phyloP scores from a whole-genome alignment of 2,329 filamentous ascomycete genomes.

The Fusarium brevicatenulatum region DNA sequence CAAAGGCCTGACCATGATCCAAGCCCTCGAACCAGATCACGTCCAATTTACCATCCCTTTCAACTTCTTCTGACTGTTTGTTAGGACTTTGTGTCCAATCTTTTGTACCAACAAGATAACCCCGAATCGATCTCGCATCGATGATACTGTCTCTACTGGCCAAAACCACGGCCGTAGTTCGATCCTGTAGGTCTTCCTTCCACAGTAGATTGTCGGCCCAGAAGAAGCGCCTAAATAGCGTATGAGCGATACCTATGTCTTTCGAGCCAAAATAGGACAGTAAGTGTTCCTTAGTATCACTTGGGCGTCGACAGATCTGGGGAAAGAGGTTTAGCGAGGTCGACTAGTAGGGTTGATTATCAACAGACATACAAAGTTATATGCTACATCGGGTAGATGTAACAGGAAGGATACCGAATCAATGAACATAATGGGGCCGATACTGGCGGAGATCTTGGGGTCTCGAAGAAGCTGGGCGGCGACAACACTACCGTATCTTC shows the following conservation, averaged over 20 bases:
- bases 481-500: constrained; percentile 64
- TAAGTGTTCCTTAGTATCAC: constrained; percentile 65
- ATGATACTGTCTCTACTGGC: constrained; percentile 65
- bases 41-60: constrained; percentile 55
- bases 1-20: constrained; percentile 67
- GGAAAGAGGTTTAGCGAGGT: no score
- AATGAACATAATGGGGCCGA: constrained; percentile 63
- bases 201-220: constrained; percentile 70
- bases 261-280: constrained; percentile 69
- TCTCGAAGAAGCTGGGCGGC: constrained; percentile 64
- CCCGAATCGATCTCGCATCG: constrained; percentile 61
- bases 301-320: constrained; percentile 53
- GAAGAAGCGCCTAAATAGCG: constrained; percentile 67
- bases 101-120: constrained; percentile 57
- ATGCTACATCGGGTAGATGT: constrained; percentile 70
- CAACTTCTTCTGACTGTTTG: constrained; percentile 19
- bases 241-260: constrained; percentile 68
- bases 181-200: constrained; percentile 62
- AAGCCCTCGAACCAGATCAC: constrained; percentile 64
- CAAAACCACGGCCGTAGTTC: constrained; percentile 59
- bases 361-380: constrained; percentile 62
- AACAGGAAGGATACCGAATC: constrained; percentile 70
- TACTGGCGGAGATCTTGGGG: constrained; percentile 45
- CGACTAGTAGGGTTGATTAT: not conserved
- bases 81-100: constrained; percentile 32